Evolutionary conservation across 352 stramenopile species (phyloP).

Genomic region (Phytophthora hibernalis): DNA sequence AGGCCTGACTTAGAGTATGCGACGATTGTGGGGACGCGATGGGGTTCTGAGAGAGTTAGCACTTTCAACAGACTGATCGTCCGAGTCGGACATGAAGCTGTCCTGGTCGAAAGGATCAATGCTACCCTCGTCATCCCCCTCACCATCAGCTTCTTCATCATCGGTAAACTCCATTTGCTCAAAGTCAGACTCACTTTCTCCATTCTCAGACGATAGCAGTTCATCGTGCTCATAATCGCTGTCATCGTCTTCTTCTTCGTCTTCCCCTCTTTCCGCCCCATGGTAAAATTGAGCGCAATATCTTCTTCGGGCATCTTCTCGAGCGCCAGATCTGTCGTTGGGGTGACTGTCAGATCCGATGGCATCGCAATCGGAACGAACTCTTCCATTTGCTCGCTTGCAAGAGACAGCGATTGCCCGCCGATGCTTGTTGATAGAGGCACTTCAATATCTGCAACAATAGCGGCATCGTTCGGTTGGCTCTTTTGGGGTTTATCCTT

Average conservation of each 20-base stretch:
- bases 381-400: slow-evolving; percentile 8
- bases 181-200: slow-evolving; percentile 81
- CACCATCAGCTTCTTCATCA: slow-evolving; percentile 45
- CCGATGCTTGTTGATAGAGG: background rate
- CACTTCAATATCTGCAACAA: background rate
- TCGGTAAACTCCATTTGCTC: slow-evolving; percentile 81
- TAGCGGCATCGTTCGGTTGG: slow-evolving; percentile 1
- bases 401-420: slow-evolving; percentile 2
- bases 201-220: slow-evolving; percentile 73
- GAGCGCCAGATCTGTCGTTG: slow-evolving; percentile 1
- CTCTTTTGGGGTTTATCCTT: slow-evolving; percentile 31
- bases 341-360: slow-evolving; percentile 12
- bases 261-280: slow-evolving; percentile 37
- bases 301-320: slow-evolving; percentile 20
- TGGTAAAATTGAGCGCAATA: slow-evolving; percentile 15
- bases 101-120: slow-evolving; percentile 26
- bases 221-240: slow-evolving; percentile 89
- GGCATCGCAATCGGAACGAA: slow-evolving; percentile 33
- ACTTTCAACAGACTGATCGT: slow-evolving; percentile 31
- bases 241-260: slow-evolving; percentile 74
- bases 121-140: slow-evolving; percentile 34
- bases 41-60: slow-evolving; percentile 24
- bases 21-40: slow-evolving; percentile 19
- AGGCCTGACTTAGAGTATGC: background rate
- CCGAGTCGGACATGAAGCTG: slow-evolving; percentile 35